Conservation (phyloP, 2,329 filamentous ascomycete species). For the Cordyceps fumosorosea region DNA sequence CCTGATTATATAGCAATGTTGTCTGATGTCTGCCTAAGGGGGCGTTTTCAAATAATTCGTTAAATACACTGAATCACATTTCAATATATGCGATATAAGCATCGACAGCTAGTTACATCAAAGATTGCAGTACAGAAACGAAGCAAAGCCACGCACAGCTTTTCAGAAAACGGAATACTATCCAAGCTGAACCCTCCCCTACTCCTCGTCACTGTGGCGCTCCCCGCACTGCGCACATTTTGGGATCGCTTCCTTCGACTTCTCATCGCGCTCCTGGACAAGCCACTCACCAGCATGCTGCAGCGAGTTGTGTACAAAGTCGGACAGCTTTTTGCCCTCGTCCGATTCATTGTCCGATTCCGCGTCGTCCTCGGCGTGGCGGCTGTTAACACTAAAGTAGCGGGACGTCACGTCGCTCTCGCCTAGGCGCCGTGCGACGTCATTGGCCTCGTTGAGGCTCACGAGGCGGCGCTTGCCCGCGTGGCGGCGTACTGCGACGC, state of each 20-base stretch:
- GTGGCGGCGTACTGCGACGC: constrained; percentile 24
- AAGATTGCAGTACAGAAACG: not conserved
- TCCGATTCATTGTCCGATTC: constrained; percentile 21
- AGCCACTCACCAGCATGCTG: constrained; percentile 18
- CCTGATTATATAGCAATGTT: constrained; percentile 2
- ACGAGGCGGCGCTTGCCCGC: constrained; percentile 42
- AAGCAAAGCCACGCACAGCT: not conserved
- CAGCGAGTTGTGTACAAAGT: constrained; percentile 25
- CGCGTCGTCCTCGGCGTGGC: constrained; percentile 21
- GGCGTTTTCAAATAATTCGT: not conserved
- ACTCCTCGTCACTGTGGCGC: not conserved
- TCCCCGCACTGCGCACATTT: not conserved
- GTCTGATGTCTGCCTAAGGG: not conserved
- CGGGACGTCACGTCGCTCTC: constrained; percentile 37
- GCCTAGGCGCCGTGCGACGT: constrained; percentile 49
- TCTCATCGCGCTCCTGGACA: constrained; percentile 14
- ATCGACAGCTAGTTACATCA: not conserved
- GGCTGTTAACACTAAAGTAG: constrained; percentile 30
- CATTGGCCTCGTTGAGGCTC: constrained; percentile 50
- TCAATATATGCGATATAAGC: not conserved
- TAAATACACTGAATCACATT: not conserved
- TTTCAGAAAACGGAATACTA: not conserved
- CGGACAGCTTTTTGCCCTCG: constrained; percentile 16
- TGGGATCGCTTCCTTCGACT: constrained; percentile 11
- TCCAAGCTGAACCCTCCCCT: not conserved